Base-by-base conservation (phyloP, 2,329 filamentous ascomycete genomes). In the Leptosphaerulina australis region DNA sequence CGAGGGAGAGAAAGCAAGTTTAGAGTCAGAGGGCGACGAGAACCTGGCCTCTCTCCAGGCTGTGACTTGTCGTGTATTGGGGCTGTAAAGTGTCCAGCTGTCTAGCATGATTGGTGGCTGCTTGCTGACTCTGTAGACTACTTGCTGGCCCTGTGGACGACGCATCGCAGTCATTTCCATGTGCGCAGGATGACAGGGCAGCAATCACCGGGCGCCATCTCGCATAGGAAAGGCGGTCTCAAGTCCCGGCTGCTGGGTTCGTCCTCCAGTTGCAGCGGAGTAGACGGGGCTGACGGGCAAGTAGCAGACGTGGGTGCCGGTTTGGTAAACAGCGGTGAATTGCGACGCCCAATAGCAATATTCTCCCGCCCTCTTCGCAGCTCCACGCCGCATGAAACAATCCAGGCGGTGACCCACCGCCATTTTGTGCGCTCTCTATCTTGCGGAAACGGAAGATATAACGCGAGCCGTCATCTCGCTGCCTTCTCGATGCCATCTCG, bases 321-420 rank as follows among this genome's bases (percentile, higher is more conserved):
- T 47, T 44, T 52, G 39, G 45, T 51, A 64, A 63, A 62, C 55
- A 62, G 61, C 60, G 60, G 63, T 63, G 50, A 65, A 58, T 50
- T 58, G 51, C 50, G 50, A 48, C 24, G 50, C 53, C 64, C 64
- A 67, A 68, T 53, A 25, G 50, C 50, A 39, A 33, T 29, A 5
- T 62, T 56, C 40, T 24, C 45, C 43, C 40, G 44, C 33, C 55
- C 52, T 55, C 51, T 51, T 54, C 39, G 53, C 63, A 65, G 53
- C 50, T 58, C 66, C 58, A 66, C 60, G 69, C 65, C 68, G 67
- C 68, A 65, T 58, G 38, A 47, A 44, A 40, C 47, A 35, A 52
- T 58, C 58, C 58, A 70, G 62, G 61, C 68, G 64, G 64, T 56
- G 44, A 54, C 31, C 50, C 59, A 53, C 60, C 60, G 59, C 62